phyloP scores from a whole-genome alignment of 768 basidiomycete genomes.

The Leccinellum rugosiceps region DNA sequence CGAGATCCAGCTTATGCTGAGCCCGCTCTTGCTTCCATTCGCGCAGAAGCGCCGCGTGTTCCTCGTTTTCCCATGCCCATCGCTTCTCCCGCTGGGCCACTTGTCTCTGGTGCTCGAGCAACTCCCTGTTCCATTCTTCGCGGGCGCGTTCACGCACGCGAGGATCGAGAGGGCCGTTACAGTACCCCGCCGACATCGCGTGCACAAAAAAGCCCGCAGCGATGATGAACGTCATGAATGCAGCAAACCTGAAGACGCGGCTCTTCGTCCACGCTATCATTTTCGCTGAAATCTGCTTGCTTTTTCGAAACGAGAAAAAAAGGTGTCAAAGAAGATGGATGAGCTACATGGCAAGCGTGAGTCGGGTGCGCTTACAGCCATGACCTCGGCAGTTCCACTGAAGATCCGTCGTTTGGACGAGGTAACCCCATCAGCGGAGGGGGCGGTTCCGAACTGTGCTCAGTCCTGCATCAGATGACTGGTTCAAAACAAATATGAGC shows the following conservation, averaged over 20 bases:
- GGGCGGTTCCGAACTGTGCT: no score
- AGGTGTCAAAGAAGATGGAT: neutral
- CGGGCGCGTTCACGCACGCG: constrained; percentile 19
- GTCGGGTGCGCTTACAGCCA: constrained; percentile 2
- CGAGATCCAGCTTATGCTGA: constrained; percentile 13
- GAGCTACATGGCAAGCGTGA: neutral
- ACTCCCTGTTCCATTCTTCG: constrained; percentile 20
- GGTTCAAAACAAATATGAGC: no score
- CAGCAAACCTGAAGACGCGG: neutral
- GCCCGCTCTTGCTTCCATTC: constrained; percentile 22
- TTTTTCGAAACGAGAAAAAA: neutral
- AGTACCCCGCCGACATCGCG: constrained; percentile 14
- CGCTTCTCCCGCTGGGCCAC: constrained; percentile 8
- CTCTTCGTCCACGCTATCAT: neutral
- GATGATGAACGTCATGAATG: neutral
- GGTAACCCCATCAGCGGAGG: no score
- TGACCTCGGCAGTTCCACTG: neutral
- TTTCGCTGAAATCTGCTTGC: neutral
- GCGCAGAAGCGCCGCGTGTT: neutral
- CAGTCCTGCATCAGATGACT: no score
- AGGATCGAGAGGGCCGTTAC: constrained; percentile 18
- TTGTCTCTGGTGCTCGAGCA: constrained; percentile 15
- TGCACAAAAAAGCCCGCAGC: constrained; percentile 1
- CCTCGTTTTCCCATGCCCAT: constrained; percentile 21
- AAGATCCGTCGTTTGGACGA: neutral